A percentile compares a stretch with the other conserved stretches of the same genome.
Conservation (phyloP, 106 monocot genomes). For the Dendrobium officinale region DNA sequence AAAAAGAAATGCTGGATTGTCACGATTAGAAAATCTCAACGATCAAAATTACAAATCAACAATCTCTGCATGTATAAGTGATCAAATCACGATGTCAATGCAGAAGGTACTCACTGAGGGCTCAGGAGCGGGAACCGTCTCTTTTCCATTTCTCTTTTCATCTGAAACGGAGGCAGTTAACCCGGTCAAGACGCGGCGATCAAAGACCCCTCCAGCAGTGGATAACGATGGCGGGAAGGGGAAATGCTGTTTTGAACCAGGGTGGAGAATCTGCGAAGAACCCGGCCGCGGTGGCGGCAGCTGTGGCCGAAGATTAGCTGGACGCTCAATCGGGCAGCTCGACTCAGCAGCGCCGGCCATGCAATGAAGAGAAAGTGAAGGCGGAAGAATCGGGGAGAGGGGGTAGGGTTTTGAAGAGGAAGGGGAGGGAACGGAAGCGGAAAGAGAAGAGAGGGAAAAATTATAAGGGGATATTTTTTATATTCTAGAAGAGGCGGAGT, state of each 20-base stretch:
- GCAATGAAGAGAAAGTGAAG: background rate
- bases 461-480: background rate
- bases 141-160: background rate
- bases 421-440: constrained; percentile 7
- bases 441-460: constrained; percentile 8
- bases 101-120: background rate
- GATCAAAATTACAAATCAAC: background rate
- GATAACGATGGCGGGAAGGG: background rate
- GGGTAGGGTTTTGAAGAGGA: constrained; percentile 6
- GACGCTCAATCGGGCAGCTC: background rate
- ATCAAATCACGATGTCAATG: background rate
- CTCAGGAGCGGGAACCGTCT: background rate
- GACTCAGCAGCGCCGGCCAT: background rate
- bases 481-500: background rate
- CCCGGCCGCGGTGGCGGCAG: background rate
- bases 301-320: background rate
- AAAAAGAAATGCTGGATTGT: background rate
- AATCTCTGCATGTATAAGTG: background rate
- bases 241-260: background rate
- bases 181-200: background rate
- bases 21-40: background rate
- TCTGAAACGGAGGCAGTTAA: background rate
- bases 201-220: background rate
- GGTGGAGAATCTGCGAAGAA: constrained; percentile 5
- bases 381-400: background rate